Evolutionary conservation across 495 filamentous ascomycete species (phyloP).

Genomic region (Poronia punctata): DNA sequence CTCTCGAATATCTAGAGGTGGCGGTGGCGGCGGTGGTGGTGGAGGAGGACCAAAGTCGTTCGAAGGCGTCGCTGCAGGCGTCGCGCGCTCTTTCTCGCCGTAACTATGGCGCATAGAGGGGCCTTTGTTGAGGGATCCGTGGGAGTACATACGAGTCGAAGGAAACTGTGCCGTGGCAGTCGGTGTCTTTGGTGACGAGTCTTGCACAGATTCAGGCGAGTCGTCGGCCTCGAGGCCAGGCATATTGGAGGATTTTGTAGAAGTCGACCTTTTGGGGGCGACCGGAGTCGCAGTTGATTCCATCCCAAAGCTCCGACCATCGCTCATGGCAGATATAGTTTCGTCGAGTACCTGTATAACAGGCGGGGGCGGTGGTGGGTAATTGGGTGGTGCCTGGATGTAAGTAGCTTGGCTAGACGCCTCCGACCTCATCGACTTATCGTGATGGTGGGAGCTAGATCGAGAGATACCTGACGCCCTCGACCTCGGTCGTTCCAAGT

Average conservation of each 20-base stretch:
- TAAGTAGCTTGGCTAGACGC: slow-evolving; percentile 41
- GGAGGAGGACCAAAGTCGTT: slow-evolving; percentile 49
- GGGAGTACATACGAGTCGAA: slow-evolving; percentile 25
- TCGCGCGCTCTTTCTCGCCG: slow-evolving; percentile 18
- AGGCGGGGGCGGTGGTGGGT: slow-evolving; percentile 18
- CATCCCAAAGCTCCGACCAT: slow-evolving; percentile 14
- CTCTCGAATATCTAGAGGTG: slow-evolving; percentile 54
- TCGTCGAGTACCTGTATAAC: slow-evolving; percentile 13
- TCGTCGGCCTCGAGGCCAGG: slow-evolving; percentile 31
- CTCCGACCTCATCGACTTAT: slow-evolving; percentile 39
- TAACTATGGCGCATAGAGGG: slow-evolving; percentile 15
- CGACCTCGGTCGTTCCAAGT: slow-evolving; percentile 29
- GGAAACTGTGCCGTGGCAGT: slow-evolving; percentile 46
- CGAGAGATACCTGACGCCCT: slow-evolving; percentile 35
- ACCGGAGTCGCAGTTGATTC: slow-evolving; percentile 52
- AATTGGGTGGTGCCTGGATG: slow-evolving; percentile 23
- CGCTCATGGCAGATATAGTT: slow-evolving; percentile 43
- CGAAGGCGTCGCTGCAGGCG: slow-evolving; percentile 34
- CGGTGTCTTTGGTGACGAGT: slow-evolving; percentile 53
- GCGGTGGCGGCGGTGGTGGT: slow-evolving; percentile 74
- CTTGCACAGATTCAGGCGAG: slow-evolving; percentile 40
- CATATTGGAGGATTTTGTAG: slow-evolving; percentile 30
- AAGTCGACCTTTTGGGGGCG: slow-evolving; percentile 49
- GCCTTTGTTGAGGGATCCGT: slow-evolving; percentile 29
- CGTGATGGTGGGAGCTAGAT: slow-evolving; percentile 36